Percentiles rank a stretch among this genome's conserved stretches.
Conservation (phyloP, 495 filamentous ascomycete species). For the Hyaloscypha finlandica region DNA sequence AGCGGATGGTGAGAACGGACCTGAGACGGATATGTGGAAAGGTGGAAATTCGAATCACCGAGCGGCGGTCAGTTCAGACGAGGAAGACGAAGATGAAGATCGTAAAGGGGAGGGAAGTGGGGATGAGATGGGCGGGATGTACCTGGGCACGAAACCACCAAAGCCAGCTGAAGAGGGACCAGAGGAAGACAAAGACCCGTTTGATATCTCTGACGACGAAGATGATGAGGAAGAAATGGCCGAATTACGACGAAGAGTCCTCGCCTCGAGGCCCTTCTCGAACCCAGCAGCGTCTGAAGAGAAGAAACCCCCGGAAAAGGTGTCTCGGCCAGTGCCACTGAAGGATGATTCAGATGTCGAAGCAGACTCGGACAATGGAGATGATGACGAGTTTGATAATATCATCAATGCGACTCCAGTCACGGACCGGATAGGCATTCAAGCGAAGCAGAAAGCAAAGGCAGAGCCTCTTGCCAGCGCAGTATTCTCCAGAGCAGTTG, state of each 20-base stretch:
- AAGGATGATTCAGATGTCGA: constrained; percentile 71
- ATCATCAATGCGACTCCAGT: constrained; percentile 88
- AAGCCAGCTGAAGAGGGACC: constrained; percentile 34
- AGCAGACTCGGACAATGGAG: constrained; percentile 69
- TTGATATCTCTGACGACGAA: constrained; percentile 74
- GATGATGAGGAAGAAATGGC: constrained; percentile 89
- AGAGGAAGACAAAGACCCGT: constrained; percentile 62
- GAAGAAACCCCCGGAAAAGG: constrained; percentile 57
- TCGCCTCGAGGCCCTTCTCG: constrained; percentile 83
- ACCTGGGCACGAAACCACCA: constrained; percentile 55
- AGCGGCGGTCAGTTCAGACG: constrained; percentile 53
- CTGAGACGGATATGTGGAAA: constrained; percentile 72
- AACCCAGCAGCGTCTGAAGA: constrained; percentile 54
- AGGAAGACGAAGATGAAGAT: constrained; percentile 55
- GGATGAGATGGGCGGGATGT: constrained; percentile 54
- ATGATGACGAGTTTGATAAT: constrained; percentile 77
- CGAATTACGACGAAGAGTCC: constrained; percentile 78
- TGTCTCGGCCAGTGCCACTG: constrained; percentile 51
- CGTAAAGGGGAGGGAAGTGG: constrained; percentile 35
- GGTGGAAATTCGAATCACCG: constrained; percentile 81
- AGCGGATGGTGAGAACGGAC: constrained; percentile 57
- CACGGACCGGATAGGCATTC: constrained; percentile 79
- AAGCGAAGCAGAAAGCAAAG: constrained; percentile 40
- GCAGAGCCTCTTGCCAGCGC: constrained; percentile 44
- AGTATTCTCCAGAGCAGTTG: constrained; percentile 62